A percentile compares a stretch with the other conserved stretches of the same genome.
Evolutionary conservation across 192 early-diverging fungal genomes (phyloP).

Genomic region (Obelidium mucronatum): DNA sequence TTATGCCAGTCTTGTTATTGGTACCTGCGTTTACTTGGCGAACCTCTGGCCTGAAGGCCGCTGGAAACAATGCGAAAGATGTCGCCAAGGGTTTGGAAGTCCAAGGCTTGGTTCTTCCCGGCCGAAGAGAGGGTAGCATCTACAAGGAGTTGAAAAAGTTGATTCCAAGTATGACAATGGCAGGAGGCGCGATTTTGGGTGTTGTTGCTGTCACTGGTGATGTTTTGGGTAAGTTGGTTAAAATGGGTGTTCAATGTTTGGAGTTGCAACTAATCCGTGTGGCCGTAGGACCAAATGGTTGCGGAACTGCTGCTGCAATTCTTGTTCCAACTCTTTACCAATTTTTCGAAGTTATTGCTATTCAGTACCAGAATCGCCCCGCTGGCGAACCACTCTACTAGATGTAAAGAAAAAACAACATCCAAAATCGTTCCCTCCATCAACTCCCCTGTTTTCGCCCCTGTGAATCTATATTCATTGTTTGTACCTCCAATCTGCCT

Average conservation of each 20-base stretch:
- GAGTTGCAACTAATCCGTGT: background rate
- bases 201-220: conserved; percentile 86
- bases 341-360: conserved; percentile 91
- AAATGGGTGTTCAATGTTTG: background rate
- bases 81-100: conserved; percentile 91
- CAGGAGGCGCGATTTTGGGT: conserved; percentile 86
- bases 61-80: conserved; percentile 91
- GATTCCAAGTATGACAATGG: conserved; percentile 88
- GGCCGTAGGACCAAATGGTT: conserved; percentile 79
- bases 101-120: conserved; percentile 87
- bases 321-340: conserved; percentile 93
- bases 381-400: conserved; percentile 16
- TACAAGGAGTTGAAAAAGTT: conserved; percentile 97
- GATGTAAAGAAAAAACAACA: no score
- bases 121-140: conserved; percentile 88
- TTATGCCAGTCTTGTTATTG: conserved; percentile 84
- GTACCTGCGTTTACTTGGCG: conserved; percentile 84
- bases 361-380: conserved; percentile 67
- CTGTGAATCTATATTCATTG: background rate
- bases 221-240: conserved; percentile 66
- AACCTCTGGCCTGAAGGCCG: conserved; percentile 93
- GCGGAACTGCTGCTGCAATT: conserved; percentile 90
- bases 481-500: no score
- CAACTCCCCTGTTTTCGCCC: background rate
- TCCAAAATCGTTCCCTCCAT: background rate